Percentiles rank a stretch among this genome's conserved stretches.
These are phyloP conservation scores for Magnaporthiopsis incrustans DNA, from an alignment of 2,329 filamentous ascomycete species.

Conservation along the genomic window DNA sequence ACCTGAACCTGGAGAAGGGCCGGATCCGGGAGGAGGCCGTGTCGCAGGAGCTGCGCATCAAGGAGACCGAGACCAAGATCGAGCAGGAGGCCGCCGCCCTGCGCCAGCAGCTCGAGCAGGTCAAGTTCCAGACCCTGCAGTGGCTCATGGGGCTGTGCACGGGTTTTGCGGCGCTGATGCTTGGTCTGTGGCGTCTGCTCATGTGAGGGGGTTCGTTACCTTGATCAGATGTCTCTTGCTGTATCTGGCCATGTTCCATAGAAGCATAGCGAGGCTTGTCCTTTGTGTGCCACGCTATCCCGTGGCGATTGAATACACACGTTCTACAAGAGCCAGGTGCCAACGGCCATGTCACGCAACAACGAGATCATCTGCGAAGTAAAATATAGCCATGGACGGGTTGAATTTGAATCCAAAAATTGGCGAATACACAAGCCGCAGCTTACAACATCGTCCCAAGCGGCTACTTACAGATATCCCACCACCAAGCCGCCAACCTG, in stretches of 20 bases:
- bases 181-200: constrained; percentile 63
- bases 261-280: neutral
- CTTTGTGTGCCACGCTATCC: neutral
- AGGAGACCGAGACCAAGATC: constrained; percentile 97
- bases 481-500: neutral
- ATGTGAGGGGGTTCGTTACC: constrained; percentile 36
- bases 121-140: constrained; percentile 96
- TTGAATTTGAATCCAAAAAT: neutral
- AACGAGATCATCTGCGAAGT: neutral
- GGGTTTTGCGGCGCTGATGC: constrained; percentile 56
- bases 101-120: constrained; percentile 85
- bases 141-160: constrained; percentile 88
- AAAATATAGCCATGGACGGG: neutral
- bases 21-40: constrained; percentile 94
- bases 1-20: constrained; percentile 94
- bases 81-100: constrained; percentile 93
- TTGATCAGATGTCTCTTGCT: neutral
- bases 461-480: neutral
- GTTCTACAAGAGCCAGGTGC: too few species aligned
- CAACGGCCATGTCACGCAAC: neutral
- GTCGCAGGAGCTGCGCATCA: constrained; percentile 93
- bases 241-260: neutral
- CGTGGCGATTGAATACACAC: neutral
- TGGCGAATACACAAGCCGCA: neutral
- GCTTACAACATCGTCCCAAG: neutral